Evolutionary conservation across 495 filamentous ascomycete species (phyloP).

Genomic region (Penicillium lividum): DNA sequence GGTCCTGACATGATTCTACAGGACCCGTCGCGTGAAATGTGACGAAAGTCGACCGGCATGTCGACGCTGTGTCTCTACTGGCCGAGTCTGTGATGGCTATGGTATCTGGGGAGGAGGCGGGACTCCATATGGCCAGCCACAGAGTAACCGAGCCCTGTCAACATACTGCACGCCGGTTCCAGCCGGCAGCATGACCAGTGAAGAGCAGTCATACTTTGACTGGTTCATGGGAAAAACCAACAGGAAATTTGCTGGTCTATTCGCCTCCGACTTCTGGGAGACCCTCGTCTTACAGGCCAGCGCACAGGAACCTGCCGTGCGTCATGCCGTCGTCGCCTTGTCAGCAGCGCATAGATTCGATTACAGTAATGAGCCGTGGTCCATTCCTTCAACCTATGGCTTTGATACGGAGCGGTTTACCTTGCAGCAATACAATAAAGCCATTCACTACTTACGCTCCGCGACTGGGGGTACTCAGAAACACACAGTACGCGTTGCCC

Average conservation of each 20-base stretch:
- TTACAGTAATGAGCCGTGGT: constrained; percentile 3
- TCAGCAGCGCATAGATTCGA: constrained; percentile 59
- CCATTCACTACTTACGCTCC: constrained; percentile 16
- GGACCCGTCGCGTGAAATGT: constrained; percentile 55
- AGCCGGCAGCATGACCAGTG: constrained; percentile 26
- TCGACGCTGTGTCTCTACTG: constrained; percentile 52
- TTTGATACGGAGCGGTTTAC: constrained; percentile 20
- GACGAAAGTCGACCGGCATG: constrained; percentile 58
- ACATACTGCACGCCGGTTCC: constrained; percentile 24
- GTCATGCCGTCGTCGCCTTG: constrained; percentile 65
- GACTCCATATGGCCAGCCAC: constrained; percentile 25
- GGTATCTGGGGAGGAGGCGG: constrained; percentile 53
- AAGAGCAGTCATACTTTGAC: constrained; percentile 59
- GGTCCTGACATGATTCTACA: constrained; percentile 5
- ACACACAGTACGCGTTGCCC: constrained; percentile 33
- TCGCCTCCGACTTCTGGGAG: constrained; percentile 63
- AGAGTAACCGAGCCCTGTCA: constrained; percentile 23
- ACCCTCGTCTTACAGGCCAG: constrained; percentile 58
- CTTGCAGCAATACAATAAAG: constrained; percentile 29
- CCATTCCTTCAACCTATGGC: constrained; percentile 3
- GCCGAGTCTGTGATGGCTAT: constrained; percentile 60
- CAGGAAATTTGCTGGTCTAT: constrained; percentile 61
- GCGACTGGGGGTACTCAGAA: background rate
- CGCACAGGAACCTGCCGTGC: constrained; percentile 60
- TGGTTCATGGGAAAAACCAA: constrained; percentile 59